phyloP scores from a whole-genome alignment of 345 rosid genomes.

The Dimocarpus longan region DNA sequence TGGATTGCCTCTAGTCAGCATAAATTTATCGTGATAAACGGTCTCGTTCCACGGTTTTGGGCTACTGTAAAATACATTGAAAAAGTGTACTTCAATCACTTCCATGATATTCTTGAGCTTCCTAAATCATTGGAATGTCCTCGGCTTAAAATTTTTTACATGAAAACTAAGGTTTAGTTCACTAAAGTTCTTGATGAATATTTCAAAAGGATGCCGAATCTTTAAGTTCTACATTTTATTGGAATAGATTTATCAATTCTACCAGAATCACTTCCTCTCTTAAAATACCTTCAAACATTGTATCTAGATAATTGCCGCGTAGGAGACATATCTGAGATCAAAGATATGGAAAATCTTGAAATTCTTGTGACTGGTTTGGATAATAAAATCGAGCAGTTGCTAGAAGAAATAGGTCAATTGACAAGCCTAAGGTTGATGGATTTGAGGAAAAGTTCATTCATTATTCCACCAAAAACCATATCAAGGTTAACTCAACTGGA shows the following conservation, averaged over 20 bases:
- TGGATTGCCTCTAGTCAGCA: too few relatives aligned
- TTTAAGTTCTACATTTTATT: slow-evolving; percentile 26
- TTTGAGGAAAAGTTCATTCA: slow-evolving; percentile 17
- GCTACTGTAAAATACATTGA: background rate
- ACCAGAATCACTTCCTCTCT: slow-evolving; percentile 15
- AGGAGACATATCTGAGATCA: slow-evolving; percentile 3
- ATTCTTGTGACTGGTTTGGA: slow-evolving; percentile 33
- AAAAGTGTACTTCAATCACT: background rate
- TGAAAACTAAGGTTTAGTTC: rapidly evolving
- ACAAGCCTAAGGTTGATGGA: slow-evolving; percentile 14
- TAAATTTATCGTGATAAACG: too few relatives aligned
- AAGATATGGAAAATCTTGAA: slow-evolving; percentile 18
- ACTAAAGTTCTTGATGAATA: slow-evolving; percentile 13
- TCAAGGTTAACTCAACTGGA: slow-evolving; percentile 26
- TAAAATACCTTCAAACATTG: slow-evolving; percentile 22
- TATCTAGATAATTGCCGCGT: background rate
- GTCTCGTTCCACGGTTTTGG: too few relatives aligned
- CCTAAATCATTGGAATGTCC: slow-evolving; percentile 19
- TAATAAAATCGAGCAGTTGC: too few relatives aligned
- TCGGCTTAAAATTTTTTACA: background rate
- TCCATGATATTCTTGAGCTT: background rate
- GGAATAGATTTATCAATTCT: background rate
- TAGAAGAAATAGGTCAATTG: slow-evolving; percentile 24
- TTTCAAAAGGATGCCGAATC: slow-evolving; percentile 19
- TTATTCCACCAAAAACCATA: slow-evolving; percentile 16